Conservation (phyloP, 768 basidiomycete genomes). For the Mycena haematopus region DNA sequence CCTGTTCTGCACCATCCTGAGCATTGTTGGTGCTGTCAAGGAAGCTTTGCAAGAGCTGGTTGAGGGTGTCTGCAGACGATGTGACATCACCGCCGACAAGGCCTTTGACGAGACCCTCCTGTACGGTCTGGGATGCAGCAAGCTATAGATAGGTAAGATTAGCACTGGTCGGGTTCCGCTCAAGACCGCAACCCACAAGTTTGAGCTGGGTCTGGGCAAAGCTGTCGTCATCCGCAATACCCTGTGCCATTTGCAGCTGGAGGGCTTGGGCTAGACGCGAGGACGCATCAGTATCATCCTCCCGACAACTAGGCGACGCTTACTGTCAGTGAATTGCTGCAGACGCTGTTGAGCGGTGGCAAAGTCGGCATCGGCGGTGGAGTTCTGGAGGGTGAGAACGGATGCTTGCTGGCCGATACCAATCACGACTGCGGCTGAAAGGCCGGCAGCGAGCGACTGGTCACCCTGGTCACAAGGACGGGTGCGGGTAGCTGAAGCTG, state of each 20-base stretch:
- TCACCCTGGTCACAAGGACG: slow-evolving; percentile 29
- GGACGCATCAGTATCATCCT: background rate
- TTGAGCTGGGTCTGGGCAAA: slow-evolving; percentile 26
- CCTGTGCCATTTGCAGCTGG: slow-evolving; percentile 27
- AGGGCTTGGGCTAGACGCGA: slow-evolving; percentile 1
- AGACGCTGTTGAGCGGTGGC: slow-evolving; percentile 14
- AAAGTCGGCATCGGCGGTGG: slow-evolving; percentile 3
- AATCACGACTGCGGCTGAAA: slow-evolving; percentile 13
- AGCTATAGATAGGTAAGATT: background rate
- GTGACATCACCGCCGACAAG: slow-evolving; percentile 14
- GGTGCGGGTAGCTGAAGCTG: slow-evolving; percentile 16
- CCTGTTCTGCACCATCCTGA: slow-evolving; percentile 23
- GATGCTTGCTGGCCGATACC: slow-evolving; percentile 24
- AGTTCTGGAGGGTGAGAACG: slow-evolving; percentile 18
- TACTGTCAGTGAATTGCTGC: slow-evolving; percentile 21
- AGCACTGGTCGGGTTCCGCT: no score
- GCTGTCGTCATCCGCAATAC: slow-evolving; percentile 26
- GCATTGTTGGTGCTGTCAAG: slow-evolving; percentile 15
- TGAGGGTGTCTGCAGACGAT: slow-evolving; percentile 11
- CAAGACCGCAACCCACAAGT: slow-evolving; percentile 14
- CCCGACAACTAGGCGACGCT: background rate
- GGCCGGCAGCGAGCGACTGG: slow-evolving; percentile 28
- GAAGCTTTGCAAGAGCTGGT: slow-evolving; percentile 15
- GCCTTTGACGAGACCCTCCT: background rate
- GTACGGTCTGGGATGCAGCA: slow-evolving; percentile 3